Evolutionary conservation across 2,329 filamentous ascomycete genomes (phyloP).

Genomic region (Calycina marina): DNA sequence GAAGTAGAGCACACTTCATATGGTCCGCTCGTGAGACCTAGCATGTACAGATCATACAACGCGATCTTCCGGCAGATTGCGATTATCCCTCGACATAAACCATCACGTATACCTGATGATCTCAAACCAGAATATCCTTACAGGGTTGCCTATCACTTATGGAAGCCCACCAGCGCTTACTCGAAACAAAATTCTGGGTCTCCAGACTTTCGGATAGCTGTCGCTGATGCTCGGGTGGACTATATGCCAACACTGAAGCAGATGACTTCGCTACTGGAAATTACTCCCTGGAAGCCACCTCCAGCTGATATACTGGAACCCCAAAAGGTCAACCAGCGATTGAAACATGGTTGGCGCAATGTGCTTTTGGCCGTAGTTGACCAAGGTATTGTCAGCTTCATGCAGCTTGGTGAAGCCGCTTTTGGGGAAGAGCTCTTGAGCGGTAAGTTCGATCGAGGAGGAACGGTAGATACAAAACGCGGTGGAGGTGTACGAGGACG

Average conservation of each 20-base stretch:
- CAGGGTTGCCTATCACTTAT: conserved; percentile 65
- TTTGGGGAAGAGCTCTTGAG: conserved; percentile 66
- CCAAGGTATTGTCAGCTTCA: conserved; percentile 76
- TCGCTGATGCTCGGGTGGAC: conserved; percentile 62
- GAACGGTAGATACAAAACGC: conserved; percentile 23
- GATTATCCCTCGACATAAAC: conserved; percentile 59
- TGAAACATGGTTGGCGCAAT: conserved; percentile 75
- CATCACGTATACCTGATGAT: conserved; percentile 22
- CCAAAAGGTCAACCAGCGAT: conserved; percentile 53
- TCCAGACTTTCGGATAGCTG: conserved; percentile 74
- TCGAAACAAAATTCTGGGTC: conserved; percentile 64
- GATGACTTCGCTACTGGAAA: conserved; percentile 55
- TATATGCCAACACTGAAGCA: conserved; percentile 60
- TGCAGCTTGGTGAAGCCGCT: conserved; percentile 64
- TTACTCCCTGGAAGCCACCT: conserved; percentile 54
- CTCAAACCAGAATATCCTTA: conserved; percentile 36
- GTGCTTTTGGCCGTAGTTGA: conserved; percentile 82
- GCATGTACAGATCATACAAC: conserved; percentile 50
- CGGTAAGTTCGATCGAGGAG: conserved; percentile 35
- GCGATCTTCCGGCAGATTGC: conserved; percentile 65
- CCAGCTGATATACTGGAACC: conserved; percentile 24
- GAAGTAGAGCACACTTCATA: conserved; percentile 14
- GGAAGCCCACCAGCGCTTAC: conserved; percentile 57
- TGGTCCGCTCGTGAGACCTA: conserved; percentile 46
- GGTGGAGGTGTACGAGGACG: conserved; percentile 27